Base-by-base conservation (phyloP, 2,329 filamentous ascomycete genomes). In the Phialocephala sp. region DNA sequence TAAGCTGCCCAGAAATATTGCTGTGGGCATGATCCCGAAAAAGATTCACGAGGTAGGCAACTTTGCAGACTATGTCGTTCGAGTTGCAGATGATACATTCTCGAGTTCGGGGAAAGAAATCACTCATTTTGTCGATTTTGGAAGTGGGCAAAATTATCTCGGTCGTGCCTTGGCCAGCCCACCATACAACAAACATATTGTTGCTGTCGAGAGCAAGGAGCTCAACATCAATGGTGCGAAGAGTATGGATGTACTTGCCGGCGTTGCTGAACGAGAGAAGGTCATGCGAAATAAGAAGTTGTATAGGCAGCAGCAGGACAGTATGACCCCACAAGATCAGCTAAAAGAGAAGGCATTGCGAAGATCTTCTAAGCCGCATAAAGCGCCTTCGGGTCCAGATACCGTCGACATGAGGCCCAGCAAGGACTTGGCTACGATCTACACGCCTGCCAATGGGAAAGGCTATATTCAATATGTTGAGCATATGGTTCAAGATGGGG, bases 61-160 rank as follows among this genome's bases (percentile, higher is more conserved):
- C 75, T 97, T 98, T 75, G 91, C 94, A n/a, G 86, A 86, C 68
- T 98, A 94, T 73, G 87, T 98, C 60, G 85, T 92, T 59, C 74
- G 79, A 2, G 80, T 90, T 11, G 83, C 86, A 0, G 78, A 80
- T 62, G 83, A 85, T 35, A 84, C 97, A 27, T 83, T 86, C 2
- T 75, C 81, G 1, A 80, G 86, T 1, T 84, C 89, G 50, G 80
- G 82, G 0, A 79, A 82, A 57, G 79, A 83, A 8, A 89, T 97
- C 66, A 92, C 93, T 0, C 94, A 98, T 79, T 88, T 97, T 65
- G 90, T 98, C 58, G 95, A 99, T 79, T 97, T 98, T 78, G 95
- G 95, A 35, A 97, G 93, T 61, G 95, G 95, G 0, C 94, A 98
- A 77, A 98, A 97, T 75, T 99, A 99, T 75, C 87, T 99, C 3